phyloP scores from a whole-genome alignment of 2,329 filamentous ascomycete genomes.

The Cryphonectria radicalis region DNA sequence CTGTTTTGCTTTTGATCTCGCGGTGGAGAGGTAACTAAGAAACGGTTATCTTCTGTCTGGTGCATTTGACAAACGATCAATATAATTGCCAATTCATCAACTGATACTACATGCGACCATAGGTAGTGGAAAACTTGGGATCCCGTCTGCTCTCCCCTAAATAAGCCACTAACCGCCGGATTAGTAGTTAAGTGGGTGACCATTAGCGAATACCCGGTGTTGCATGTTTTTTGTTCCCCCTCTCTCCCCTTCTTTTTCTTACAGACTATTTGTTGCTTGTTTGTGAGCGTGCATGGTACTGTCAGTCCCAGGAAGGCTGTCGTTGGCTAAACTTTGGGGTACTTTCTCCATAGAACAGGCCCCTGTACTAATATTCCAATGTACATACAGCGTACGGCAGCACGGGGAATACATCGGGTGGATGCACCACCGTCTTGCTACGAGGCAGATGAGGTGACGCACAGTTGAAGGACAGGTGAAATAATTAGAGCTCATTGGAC shows the following conservation, averaged over 20 bases:
- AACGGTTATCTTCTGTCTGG: too few species aligned
- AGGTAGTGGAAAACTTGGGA: conserved; percentile 1
- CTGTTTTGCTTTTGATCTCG: neutral
- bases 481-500: too few species aligned
- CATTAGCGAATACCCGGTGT: conserved; percentile 1
- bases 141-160: neutral
- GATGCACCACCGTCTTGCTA: neutral
- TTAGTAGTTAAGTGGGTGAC: conserved; percentile 1
- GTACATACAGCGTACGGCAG: too few species aligned
- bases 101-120: neutral
- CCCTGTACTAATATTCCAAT: too few species aligned
- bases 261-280: too few species aligned
- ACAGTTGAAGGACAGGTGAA: too few species aligned
- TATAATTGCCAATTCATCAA: neutral
- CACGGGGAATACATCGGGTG: neutral
- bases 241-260: neutral
- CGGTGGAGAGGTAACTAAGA: neutral
- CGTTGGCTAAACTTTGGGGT: too few species aligned
- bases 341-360: too few species aligned
- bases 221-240: neutral
- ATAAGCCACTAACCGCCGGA: neutral
- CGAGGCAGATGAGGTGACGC: neutral
- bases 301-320: too few species aligned
- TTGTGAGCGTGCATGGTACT: too few species aligned
- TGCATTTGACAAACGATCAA: neutral